Evolutionary conservation across 352 stramenopile genomes (phyloP).

Genomic region (Phytophthora sansomeana): DNA sequence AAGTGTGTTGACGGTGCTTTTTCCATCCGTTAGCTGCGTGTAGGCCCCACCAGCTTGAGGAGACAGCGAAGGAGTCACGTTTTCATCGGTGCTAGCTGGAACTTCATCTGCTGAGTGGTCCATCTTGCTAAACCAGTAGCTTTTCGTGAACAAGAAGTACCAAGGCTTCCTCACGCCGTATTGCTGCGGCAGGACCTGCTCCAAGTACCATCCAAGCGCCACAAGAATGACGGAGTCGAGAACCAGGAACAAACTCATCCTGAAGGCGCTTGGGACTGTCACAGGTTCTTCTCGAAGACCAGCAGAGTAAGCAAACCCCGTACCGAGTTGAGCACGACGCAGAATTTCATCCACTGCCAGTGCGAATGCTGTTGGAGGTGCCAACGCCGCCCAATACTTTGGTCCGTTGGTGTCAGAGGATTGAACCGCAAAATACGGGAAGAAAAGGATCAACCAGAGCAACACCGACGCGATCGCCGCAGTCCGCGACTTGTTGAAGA

Average conservation of each 20-base stretch:
- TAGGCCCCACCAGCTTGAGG: conserved; percentile 37
- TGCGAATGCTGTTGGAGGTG: conserved; percentile 71
- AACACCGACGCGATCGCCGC: conserved; percentile 71
- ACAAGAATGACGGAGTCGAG: conserved; percentile 88
- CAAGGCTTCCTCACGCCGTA: conserved; percentile 91
- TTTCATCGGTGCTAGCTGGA: conserved; percentile 2
- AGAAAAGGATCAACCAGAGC: conserved; percentile 78
- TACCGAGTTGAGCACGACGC: conserved; percentile 64
- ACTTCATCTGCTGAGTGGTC: neutral
- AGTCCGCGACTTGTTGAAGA: conserved; percentile 75
- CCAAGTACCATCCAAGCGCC: conserved; percentile 91
- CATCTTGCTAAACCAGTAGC: conserved; percentile 46
- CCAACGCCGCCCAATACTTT: conserved; percentile 65
- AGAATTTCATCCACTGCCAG: conserved; percentile 70
- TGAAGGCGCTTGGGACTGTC: conserved; percentile 51
- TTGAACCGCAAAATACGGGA: conserved; percentile 76
- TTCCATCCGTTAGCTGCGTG: conserved; percentile 17
- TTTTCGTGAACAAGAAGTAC: conserved; percentile 87
- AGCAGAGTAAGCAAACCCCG: conserved; percentile 66
- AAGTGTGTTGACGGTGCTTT: neutral
- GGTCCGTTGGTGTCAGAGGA: conserved; percentile 40
- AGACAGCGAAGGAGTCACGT: conserved; percentile 9
- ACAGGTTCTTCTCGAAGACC: conserved; percentile 46
- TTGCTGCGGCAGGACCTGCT: conserved; percentile 92
- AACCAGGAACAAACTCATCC: conserved; percentile 70